phyloP scores from a whole-genome alignment of 2,329 filamentous ascomycete genomes.

The Venturia pyrina region DNA sequence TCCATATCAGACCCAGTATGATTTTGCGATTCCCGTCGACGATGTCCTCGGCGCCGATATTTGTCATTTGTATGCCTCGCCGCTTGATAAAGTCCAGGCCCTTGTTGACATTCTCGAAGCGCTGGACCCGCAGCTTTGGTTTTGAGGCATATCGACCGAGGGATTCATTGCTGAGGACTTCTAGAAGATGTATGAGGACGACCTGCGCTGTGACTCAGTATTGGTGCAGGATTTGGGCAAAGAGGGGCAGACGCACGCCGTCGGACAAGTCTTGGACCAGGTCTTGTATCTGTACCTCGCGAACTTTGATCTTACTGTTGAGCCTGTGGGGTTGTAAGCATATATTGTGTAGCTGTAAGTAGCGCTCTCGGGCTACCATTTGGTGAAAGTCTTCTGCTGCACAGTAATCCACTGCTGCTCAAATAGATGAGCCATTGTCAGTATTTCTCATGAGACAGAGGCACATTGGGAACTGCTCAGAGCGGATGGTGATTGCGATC shows the following conservation, averaged over 20 bases:
- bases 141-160: constrained; percentile 94
- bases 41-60: constrained; percentile 96
- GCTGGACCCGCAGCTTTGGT: constrained; percentile 90
- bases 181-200: constrained; percentile 90
- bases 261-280: constrained; percentile 84
- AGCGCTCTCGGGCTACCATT: constrained; percentile 55
- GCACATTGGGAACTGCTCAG: neutral
- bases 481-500: neutral
- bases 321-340: constrained; percentile 49
- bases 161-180: constrained; percentile 89
- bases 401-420: constrained; percentile 62
- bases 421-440: constrained; percentile 23
- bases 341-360: neutral
- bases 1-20: constrained; percentile 95
- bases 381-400: constrained; percentile 98
- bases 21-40: constrained; percentile 98
- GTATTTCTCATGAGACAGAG: neutral
- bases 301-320: constrained; percentile 81
- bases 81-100: constrained; percentile 88
- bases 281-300: constrained; percentile 73
- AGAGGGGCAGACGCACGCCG: constrained; percentile 54
- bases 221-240: constrained; percentile 1
- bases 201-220: constrained; percentile 45
- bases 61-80: constrained; percentile 90
- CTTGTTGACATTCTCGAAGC: constrained; percentile 96